These are phyloP conservation scores for Coemansia sp. DNA, from an alignment of 192 early-diverging fungal genomes.

Conservation along the genomic window DNA sequence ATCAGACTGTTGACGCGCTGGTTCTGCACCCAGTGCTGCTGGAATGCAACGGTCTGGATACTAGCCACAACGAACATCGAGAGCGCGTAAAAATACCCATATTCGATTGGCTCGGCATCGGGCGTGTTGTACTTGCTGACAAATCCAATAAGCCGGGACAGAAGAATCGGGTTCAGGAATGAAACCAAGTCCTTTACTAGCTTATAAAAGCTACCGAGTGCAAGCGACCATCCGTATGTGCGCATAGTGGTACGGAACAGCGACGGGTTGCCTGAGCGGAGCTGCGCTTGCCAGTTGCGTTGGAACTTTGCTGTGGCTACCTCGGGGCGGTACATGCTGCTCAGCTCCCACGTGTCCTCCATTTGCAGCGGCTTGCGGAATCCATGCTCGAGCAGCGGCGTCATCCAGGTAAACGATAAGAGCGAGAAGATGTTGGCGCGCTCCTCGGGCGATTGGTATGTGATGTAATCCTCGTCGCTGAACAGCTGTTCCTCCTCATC, in stretches of 20 bases:
- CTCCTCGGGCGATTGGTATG: conserved; percentile 67
- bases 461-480: background rate
- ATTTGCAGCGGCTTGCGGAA: conserved; percentile 73
- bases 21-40: conserved; percentile 92
- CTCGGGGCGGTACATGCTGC: conserved; percentile 64
- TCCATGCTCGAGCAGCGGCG: conserved; percentile 79
- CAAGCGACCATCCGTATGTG: conserved; percentile 73
- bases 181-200: conserved; percentile 75
- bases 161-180: conserved; percentile 85
- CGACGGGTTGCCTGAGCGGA: conserved; percentile 66
- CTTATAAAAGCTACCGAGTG: conserved; percentile 82
- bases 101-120: conserved; percentile 65
- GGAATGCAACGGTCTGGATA: conserved; percentile 80
- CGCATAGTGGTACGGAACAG: conserved; percentile 65
- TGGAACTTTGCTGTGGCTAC: conserved; percentile 73
- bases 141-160: conserved; percentile 74
- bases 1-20: conserved; percentile 83
- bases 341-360: conserved; percentile 80
- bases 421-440: conserved; percentile 82
- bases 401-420: conserved; percentile 90
- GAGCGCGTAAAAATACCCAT: conserved; percentile 80
- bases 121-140: conserved; percentile 64
- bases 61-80: conserved; percentile 84
- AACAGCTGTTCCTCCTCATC: conserved; percentile 1
- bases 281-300: conserved; percentile 73